Evolutionary conservation across 768 basidiomycete species (phyloP), one percentile per base, ranked within the genome.

Genomic region (Crassisporium funariophilum): DNA sequence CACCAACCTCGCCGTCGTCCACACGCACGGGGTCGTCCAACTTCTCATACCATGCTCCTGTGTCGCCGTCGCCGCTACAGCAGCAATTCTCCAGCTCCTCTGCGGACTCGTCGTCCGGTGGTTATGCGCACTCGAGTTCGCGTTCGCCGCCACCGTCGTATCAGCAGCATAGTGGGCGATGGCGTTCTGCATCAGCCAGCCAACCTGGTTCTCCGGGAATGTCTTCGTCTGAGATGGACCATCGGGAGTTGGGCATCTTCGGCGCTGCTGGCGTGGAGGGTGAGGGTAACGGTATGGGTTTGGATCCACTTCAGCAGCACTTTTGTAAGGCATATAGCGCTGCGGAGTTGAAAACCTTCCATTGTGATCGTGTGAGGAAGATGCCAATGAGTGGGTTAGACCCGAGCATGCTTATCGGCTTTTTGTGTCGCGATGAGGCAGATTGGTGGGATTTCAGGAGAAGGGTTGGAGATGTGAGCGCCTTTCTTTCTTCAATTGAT

Each of bases 341-440:
- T 2, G 52, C 74, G 4, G 91, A 95, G 60, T 70, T 98, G 24
- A 81, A 80, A 58, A 95, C 91, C 10, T 99, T 94, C 73, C 97
- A 98, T 66, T 94, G 93, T 63, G 97, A 99, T n/a, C 83, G 87
- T 13, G 87, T 98, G 29, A 77, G 92, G 61, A 98, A 95, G 81
- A 95, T 98, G 90, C 87, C 87, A 0, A 67, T 98, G 25, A 81
- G 83, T 31, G 88, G 87, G 21, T 71, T 99, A 44, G 97, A 98
- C 64, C 97, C 95, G 17, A 97, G 93, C 57, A 98, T 99, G 97
- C 72, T 99, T 5, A 78, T 98, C 49, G 95, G 95, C 9, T 98
- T 99, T 63, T 61, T 98, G 54, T 86, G 87, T 62, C 81, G 79
- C 57, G 83, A 90, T 59, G 87, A 91, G 67, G 72, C 62, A 13